Percentiles rank a stretch among this genome's conserved stretches.
These are phyloP conservation scores for Aureobasidium sp. DNA, from an alignment of 2,329 filamentous ascomycete genomes.

Conservation along the genomic window DNA sequence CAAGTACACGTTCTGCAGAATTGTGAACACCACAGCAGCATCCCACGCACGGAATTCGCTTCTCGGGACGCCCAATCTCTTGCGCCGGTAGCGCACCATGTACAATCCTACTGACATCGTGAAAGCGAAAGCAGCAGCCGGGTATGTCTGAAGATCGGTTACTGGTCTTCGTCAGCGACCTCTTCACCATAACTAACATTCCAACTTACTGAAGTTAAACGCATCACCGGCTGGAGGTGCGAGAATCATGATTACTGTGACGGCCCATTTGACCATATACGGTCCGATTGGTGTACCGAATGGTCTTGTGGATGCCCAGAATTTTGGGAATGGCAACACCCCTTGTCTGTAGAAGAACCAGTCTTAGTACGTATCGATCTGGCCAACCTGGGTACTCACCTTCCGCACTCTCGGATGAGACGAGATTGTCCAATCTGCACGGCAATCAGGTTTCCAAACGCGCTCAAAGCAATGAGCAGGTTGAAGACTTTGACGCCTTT, in stretches of 20 bases:
- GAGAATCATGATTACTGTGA: slow-evolving; percentile 57
- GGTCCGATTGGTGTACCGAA: slow-evolving; percentile 54
- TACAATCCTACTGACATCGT: slow-evolving; percentile 50
- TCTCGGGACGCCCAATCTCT: slow-evolving; percentile 38
- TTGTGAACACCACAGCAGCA: slow-evolving; percentile 48
- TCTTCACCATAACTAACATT: too few species aligned
- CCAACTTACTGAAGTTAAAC: slow-evolving; percentile 44
- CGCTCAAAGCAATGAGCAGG: slow-evolving; percentile 59
- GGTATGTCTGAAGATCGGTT: slow-evolving; percentile 49
- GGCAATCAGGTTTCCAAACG: slow-evolving; percentile 41
- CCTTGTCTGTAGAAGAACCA: slow-evolving; percentile 26
- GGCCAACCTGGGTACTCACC: background rate
- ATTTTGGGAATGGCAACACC: slow-evolving; percentile 52
- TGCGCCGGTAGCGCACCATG: slow-evolving; percentile 47
- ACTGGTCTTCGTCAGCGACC: background rate
- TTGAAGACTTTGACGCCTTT: slow-evolving; percentile 50
- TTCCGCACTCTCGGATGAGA: slow-evolving; percentile 54
- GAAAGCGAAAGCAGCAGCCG: slow-evolving; percentile 48
- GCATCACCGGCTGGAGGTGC: slow-evolving; percentile 59
- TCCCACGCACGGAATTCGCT: slow-evolving; percentile 54
- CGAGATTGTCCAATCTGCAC: slow-evolving; percentile 62
- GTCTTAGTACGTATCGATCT: background rate
- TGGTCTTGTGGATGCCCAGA: slow-evolving; percentile 57
- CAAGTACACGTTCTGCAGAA: slow-evolving; percentile 51
- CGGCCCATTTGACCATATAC: slow-evolving; percentile 55